Conservation (phyloP, 2,329 filamentous ascomycete species). For the Paracamarosporium sp. region DNA sequence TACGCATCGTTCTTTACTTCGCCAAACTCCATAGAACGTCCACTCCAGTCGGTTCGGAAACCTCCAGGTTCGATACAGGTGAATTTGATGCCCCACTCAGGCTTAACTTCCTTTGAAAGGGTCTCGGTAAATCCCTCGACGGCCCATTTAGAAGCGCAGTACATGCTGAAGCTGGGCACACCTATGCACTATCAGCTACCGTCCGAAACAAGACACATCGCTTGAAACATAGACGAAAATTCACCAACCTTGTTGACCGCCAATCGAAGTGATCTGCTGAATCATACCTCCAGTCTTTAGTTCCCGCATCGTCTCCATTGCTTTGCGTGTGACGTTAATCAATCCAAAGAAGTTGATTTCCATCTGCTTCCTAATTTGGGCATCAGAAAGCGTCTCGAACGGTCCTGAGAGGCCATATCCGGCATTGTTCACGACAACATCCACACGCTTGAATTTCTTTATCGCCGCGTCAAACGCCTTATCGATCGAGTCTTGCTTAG, state of each 20-base stretch:
- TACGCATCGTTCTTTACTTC: constrained; percentile 54
- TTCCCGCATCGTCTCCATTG: constrained; percentile 41
- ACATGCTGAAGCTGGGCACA: constrained; percentile 50
- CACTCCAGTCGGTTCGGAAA: constrained; percentile 55
- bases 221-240: neutral
- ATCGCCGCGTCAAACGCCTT: constrained; percentile 54
- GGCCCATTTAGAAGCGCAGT: constrained; percentile 53
- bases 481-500: constrained; percentile 52
- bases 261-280: constrained; percentile 22
- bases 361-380: constrained; percentile 60
- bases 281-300: constrained; percentile 24
- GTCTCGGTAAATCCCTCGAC: constrained; percentile 58
- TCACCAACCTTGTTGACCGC: constrained; percentile 9
- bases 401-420: constrained; percentile 63
- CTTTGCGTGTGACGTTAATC: constrained; percentile 58
- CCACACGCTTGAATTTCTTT: constrained; percentile 61
- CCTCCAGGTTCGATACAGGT: constrained; percentile 55
- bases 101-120: constrained; percentile 51
- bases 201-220: neutral
- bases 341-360: constrained; percentile 68
- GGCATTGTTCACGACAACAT: constrained; percentile 68
- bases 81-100: constrained; percentile 56
- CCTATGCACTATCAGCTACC: constrained; percentile 17
- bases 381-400: constrained; percentile 60
- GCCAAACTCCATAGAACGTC: constrained; percentile 55